Percentiles rank a stretch among this genome's conserved stretches.
Conservation (phyloP, 164 flowering plant genomes). For the Pachysandra terminalis region DNA sequence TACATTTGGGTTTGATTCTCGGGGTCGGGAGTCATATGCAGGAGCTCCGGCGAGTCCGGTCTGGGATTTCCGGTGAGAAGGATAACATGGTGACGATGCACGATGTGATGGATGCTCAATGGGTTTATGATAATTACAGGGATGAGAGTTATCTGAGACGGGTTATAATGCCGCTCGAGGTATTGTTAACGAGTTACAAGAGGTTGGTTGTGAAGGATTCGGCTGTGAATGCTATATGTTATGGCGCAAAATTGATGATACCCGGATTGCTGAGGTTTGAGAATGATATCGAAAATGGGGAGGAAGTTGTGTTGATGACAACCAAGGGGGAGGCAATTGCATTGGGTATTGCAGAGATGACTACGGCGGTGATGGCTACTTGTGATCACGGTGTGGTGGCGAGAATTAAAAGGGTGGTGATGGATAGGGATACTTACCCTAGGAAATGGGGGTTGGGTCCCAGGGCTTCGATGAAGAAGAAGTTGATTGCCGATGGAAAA, state of each 20-base stretch:
- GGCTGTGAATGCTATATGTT: conserved; percentile 79
- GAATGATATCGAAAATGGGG: conserved; percentile 68
- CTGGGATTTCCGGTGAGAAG: conserved; percentile 71
- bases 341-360: conserved; percentile 79
- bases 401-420: conserved; percentile 80
- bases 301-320: conserved; percentile 77
- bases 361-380: conserved; percentile 80
- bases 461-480: conserved; percentile 79
- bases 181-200: conserved; percentile 68
- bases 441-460: conserved; percentile 89
- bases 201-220: conserved; percentile 83
- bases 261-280: conserved; percentile 80
- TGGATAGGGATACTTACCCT: conserved; percentile 82
- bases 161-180: conserved; percentile 72
- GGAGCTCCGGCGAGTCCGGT: conserved; percentile 72
- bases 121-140: conserved; percentile 58
- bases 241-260: conserved; percentile 83
- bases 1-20: conserved; percentile 71
- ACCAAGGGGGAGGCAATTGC: conserved; percentile 85
- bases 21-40: conserved; percentile 87
- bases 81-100: conserved; percentile 89
- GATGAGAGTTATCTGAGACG: conserved; percentile 69
- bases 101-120: conserved; percentile 76
- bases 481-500: conserved; percentile 54
- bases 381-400: conserved; percentile 86